phyloP scores from a whole-genome alignment of 2,329 filamentous ascomycete species.

The Penicillium occitanis region DNA sequence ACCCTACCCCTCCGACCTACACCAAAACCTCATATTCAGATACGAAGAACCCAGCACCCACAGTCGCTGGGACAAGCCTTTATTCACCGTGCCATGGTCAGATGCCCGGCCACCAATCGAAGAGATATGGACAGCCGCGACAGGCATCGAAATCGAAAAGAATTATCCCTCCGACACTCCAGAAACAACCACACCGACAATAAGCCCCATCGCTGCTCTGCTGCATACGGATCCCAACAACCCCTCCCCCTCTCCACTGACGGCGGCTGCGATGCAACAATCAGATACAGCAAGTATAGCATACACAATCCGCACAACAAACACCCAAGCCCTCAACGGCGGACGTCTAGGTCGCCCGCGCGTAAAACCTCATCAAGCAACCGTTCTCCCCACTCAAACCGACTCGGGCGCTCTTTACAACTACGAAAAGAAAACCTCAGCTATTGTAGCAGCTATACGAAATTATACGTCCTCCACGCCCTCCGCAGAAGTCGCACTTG shows the following conservation, averaged over 20 bases:
- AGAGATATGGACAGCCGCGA: slow-evolving; percentile 61
- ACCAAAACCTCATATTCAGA: slow-evolving; percentile 64
- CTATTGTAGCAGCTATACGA: slow-evolving; percentile 44
- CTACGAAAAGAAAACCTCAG: slow-evolving; percentile 45
- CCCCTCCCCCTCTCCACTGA: slow-evolving; percentile 17
- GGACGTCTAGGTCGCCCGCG: slow-evolving; percentile 26
- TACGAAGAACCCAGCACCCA: slow-evolving; percentile 68
- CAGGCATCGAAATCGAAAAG: slow-evolving; percentile 38
- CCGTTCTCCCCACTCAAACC: slow-evolving; percentile 41
- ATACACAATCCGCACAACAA: slow-evolving; percentile 26
- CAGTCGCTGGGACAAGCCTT: slow-evolving; percentile 64
- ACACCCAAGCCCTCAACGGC: slow-evolving; percentile 22
- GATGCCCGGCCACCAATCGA: slow-evolving; percentile 57
- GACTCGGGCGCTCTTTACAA: slow-evolving; percentile 44
- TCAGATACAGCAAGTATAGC: slow-evolving; percentile 32
- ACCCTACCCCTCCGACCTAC: slow-evolving; percentile 56
- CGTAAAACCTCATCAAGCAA: slow-evolving; percentile 46
- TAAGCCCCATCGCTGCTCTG: slow-evolving; percentile 5
- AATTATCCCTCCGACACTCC: slow-evolving; percentile 8
- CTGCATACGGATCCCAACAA: slow-evolving; percentile 7
- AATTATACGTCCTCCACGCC: slow-evolving; percentile 41
- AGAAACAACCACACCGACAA: neutral
- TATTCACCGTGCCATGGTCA: slow-evolving; percentile 61
- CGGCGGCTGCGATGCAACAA: slow-evolving; percentile 25
- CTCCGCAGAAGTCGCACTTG: slow-evolving; percentile 39